Base-by-base conservation (phyloP, 2,329 filamentous ascomycete species). In the Neopestalotiopsis sp. region DNA sequence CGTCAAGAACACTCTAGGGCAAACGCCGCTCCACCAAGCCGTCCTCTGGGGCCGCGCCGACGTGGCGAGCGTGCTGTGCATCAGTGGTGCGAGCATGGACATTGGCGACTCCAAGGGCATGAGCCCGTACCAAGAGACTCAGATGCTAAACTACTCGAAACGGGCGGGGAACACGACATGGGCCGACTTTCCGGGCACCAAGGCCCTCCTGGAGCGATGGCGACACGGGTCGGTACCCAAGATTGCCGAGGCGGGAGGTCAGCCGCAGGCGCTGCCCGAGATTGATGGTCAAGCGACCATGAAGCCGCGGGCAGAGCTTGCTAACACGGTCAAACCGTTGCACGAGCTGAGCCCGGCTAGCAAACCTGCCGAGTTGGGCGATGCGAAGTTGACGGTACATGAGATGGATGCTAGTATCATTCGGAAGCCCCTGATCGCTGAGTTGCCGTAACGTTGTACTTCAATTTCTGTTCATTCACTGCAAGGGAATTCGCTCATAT, bases 11-110 rank as follows among this genome's bases (percentile, higher is more conserved):
- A 38, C 62, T 12, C 40, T 67, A 4, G 70, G 71, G 6, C 68
- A 72, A 40, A 73, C 72, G 13, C 42, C 67, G n/a, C 67, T 73
- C n/a, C 71, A 73, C 60, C 30, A 71, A 24, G 72, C 72, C 7
- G 66, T 71, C 6, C 63, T 68, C 20, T 64, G 69, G 61, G 72
- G 72, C 13, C 66, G 70, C 14, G 64, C 65, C 28, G 69, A 70
- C 56, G 61, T 66, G 4, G 69, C 67, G 24, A 49, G 28, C 12
- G n/a, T 65, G 9, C 59, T 70, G n/a, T 70, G 67, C 40, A 28
- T 58, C 34, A 13, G 28, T n/a, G 63, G 69, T 13, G 69, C 69
- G 4, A 67, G 45, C 60, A 58, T 66, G 24, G 42, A 68, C 38
- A 52, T 66, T n/a, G 49, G 17, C 7, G 69, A 70, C 65, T n/a